phyloP scores from a whole-genome alignment of 257 asterid genomes.

The Solanum okadae region DNA sequence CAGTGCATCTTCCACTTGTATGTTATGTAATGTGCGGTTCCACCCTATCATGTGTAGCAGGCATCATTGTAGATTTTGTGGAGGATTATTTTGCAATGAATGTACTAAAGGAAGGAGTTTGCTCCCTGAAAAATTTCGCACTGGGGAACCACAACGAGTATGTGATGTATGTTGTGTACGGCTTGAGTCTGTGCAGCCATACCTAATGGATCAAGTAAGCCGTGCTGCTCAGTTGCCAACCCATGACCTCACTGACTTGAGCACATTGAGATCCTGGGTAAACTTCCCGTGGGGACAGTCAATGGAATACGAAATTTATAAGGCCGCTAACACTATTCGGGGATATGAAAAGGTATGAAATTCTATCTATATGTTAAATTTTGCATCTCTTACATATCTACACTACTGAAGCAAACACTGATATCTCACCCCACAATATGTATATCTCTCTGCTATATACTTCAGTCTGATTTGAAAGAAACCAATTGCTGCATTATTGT shows the following conservation, averaged over 20 bases:
- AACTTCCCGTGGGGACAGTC: slow-evolving; percentile 99
- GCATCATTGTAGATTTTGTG: slow-evolving; percentile 96
- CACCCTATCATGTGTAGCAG: slow-evolving; percentile 97
- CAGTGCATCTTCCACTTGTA: slow-evolving; percentile 81
- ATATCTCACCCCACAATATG: neutral
- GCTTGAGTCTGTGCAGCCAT: slow-evolving; percentile 80
- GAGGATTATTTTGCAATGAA: slow-evolving; percentile 89
- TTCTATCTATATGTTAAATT: neutral
- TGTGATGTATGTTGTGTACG: slow-evolving; percentile 98
- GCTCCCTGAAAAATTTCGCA: slow-evolving; percentile 72
- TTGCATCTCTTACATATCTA: neutral
- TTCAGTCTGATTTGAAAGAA: neutral
- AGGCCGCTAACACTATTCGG: slow-evolving; percentile 81
- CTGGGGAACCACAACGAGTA: slow-evolving; percentile 70
- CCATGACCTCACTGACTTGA: slow-evolving; percentile 84
- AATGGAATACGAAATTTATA: slow-evolving; percentile 92
- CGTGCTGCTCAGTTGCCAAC: slow-evolving; percentile 92
- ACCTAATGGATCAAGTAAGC: slow-evolving; percentile 77
- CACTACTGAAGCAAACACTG: neutral
- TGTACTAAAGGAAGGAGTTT: slow-evolving; percentile 88
- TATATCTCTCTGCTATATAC: neutral
- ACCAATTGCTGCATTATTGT: neutral
- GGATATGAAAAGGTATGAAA: slow-evolving; percentile 58
- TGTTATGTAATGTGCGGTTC: slow-evolving; percentile 82
- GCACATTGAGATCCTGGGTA: slow-evolving; percentile 98